Percentiles rank a stretch among this genome's conserved stretches.
Conservation (phyloP, 345 rosid genomes). For the Dipteronia dyeriana region DNA sequence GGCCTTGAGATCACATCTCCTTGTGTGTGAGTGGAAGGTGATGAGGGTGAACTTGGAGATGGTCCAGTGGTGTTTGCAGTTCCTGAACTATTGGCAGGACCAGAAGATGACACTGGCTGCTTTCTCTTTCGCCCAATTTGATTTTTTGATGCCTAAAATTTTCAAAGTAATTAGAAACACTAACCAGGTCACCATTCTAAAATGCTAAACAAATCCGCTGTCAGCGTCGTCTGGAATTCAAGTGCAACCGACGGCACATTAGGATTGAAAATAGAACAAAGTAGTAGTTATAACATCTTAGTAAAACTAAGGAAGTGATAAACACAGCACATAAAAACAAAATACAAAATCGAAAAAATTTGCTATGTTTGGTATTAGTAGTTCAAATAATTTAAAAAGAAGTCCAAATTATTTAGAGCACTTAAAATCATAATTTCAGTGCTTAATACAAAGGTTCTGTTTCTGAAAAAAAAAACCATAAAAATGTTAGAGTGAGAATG, state of each 20-base stretch:
- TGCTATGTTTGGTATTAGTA: not conserved
- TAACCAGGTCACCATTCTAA: not conserved
- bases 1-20: slow-evolving; percentile 55
- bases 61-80: slow-evolving; percentile 55
- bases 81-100: slow-evolving; percentile 60
- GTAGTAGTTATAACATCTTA: not conserved
- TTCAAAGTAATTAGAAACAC: slow-evolving; percentile 19
- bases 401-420: not conserved
- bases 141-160: slow-evolving; percentile 49
- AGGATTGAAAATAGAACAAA: not conserved
- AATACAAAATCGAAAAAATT: not conserved
- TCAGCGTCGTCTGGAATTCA: slow-evolving; percentile 1
- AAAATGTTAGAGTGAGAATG: not conserved
- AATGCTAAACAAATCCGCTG: not conserved
- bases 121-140: slow-evolving; percentile 56
- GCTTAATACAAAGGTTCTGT: not conserved
- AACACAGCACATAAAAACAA: not conserved
- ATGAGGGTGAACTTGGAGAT: slow-evolving; percentile 58
- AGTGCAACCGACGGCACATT: not conserved
- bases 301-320: not conserved
- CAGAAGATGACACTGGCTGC: slow-evolving; percentile 50
- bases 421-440: not conserved
- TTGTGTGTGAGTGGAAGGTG: slow-evolving; percentile 56
- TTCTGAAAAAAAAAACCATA: not conserved
- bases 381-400: not conserved